A percentile compares a stretch with the other conserved stretches of the same genome.
Evolutionary conservation across 345 rosid genomes (phyloP).

Genomic region (Brassica carinata): DNA sequence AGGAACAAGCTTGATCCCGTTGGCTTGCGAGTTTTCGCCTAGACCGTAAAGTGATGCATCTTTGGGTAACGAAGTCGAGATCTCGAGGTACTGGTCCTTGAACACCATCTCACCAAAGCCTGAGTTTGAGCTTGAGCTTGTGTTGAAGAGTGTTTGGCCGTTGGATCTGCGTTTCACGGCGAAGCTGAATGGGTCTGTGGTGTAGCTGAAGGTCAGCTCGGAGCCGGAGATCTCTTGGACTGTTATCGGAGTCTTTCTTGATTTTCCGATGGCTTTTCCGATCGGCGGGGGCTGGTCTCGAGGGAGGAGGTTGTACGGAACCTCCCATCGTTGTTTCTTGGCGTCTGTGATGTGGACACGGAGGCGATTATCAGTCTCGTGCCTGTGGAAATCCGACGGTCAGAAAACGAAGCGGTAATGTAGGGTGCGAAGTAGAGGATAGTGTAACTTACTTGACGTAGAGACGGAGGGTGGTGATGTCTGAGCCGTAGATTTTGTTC

Average conservation of each 20-base stretch:
- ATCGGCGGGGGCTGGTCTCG: constrained; percentile 64
- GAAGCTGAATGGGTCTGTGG: constrained; percentile 79
- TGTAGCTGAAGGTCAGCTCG: constrained; percentile 68
- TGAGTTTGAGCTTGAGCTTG: constrained; percentile 47
- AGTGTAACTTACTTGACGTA: constrained; percentile 68
- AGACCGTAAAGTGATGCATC: constrained; percentile 90
- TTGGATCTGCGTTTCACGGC: constrained; percentile 82
- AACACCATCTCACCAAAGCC: constrained; percentile 71
- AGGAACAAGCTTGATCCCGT: constrained; percentile 86
- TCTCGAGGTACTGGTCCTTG: constrained; percentile 95
- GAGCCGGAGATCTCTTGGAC: constrained; percentile 67
- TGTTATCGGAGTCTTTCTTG: constrained; percentile 53
- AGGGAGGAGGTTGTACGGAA: constrained; percentile 82
- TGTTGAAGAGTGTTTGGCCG: constrained; percentile 78
- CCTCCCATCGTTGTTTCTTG: constrained; percentile 88
- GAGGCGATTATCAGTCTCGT: constrained; percentile 74
- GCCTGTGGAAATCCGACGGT: constrained; percentile 51
- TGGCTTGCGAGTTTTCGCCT: constrained; percentile 94
- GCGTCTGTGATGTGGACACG: constrained; percentile 93
- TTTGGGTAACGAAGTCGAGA: constrained; percentile 78
- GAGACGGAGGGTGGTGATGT: constrained; percentile 73
- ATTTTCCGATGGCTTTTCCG: constrained; percentile 53
- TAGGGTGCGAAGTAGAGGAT: constrained; percentile 28
- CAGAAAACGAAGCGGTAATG: constrained; percentile 10
- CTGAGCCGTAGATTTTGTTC: constrained; percentile 80